Base-by-base conservation (phyloP, 805 yeast genomes). In the Zygoascus biomembranicola region DNA sequence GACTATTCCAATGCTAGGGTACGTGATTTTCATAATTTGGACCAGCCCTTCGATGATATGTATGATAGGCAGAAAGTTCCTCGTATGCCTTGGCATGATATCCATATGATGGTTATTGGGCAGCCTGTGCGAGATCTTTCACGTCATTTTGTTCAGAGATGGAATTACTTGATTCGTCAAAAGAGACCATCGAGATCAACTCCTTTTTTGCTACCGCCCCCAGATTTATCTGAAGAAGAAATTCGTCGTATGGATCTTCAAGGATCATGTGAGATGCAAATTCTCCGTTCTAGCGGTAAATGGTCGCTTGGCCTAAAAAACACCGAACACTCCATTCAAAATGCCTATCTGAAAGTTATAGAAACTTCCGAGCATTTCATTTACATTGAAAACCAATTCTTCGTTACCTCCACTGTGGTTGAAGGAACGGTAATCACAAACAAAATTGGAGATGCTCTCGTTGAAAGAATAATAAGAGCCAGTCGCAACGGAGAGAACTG, bases 51-150 rank as follows among this genome's bases (percentile, higher is more conserved):
- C 63, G 95, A 88, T 50, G 87, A 88, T 20, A 85, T 92, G 94
- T 89, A 89, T 64, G 95, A 94, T 67, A 78, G 99, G 56, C 73
- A 77, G 14, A 68, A 68, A 18, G 77, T 80, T 19, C 98, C 99
- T 1, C 79, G 99, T 62, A 94, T 94, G 99, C 99, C 99, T 9
- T 94, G 99, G 99, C 99, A 94, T 69, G 99, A 94, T 76, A 88
- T 94, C 41, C 98, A 94, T 61, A 94, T 90, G 95, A 82, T 90
- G 71, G 82, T 95, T 1, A 80, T 90, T 2, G 99, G 99, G 13
- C 95, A 90, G 63, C 82, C 90, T 2, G 99, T 98, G 0, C 77
- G 97, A 55, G 99, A 94, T 67, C 69, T 92, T 51, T 79, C 95
- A 0, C 79, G 99, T 54, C 98, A 94, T 68, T 94, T 95, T 69